Conservation (phyloP, 768 basidiomycete species). For the Baorangia bicolor region DNA sequence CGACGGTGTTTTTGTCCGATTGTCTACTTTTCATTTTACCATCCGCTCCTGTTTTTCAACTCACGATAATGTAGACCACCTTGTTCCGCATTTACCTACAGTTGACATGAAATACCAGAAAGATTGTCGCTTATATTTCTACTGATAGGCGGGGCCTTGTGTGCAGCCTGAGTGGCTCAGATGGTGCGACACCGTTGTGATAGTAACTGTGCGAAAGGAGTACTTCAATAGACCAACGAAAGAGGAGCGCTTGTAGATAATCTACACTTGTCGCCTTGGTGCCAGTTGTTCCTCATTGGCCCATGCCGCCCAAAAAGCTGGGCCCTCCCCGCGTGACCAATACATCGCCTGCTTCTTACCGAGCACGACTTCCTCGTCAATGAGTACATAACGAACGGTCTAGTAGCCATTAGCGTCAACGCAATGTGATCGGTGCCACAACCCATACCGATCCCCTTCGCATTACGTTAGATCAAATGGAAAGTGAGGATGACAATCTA, state of each 20-base stretch:
- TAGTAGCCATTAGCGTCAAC: slow-evolving; percentile 31
- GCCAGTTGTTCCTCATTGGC: slow-evolving; percentile 56
- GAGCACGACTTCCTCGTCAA: slow-evolving; percentile 68
- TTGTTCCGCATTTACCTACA: slow-evolving; percentile 28
- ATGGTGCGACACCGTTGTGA: not conserved
- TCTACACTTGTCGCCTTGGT: slow-evolving; percentile 15
- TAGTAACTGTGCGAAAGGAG: not conserved
- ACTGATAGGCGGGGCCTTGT: not conserved
- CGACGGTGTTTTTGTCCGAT: slow-evolving; percentile 1
- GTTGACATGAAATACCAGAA: slow-evolving; percentile 29
- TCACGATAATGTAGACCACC: slow-evolving; percentile 31
- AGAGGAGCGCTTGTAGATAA: not conserved
- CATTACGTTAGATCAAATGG: not conserved
- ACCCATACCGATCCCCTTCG: slow-evolving; percentile 63
- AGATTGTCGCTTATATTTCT: not conserved
- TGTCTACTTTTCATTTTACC: slow-evolving; percentile 9
- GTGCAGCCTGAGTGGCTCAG: not conserved
- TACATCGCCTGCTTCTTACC: slow-evolving; percentile 66
- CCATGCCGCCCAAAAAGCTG: slow-evolving; percentile 77
- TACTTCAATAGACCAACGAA: not conserved
- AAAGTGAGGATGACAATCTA: slow-evolving; percentile 3
- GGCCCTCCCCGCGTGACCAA: slow-evolving; percentile 67
- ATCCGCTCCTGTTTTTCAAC: slow-evolving; percentile 9
- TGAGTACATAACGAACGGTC: slow-evolving; percentile 80
- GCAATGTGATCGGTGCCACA: not conserved